Conservation (phyloP, 1,284 basidiomycete species). For the Cutaneotrichosporon sp. region DNA sequence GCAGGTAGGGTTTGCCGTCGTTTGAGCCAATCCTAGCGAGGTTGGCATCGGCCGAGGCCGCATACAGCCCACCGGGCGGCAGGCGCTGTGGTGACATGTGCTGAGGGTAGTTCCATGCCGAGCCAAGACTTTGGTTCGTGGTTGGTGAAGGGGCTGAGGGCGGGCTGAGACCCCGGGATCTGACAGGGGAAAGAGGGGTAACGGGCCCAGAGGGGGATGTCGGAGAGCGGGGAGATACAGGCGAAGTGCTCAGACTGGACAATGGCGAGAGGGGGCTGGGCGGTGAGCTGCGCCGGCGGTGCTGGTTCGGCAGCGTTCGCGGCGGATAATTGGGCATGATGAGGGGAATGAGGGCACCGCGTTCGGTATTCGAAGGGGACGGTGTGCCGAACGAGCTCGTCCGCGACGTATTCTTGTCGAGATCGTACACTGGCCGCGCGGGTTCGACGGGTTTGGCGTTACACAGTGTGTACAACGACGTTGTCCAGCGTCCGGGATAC, state of each 20-base stretch:
- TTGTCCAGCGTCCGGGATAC: neutral
- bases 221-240: neutral
- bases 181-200: too few species aligned
- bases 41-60: too few species aligned
- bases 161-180: too few species aligned
- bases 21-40: too few species aligned
- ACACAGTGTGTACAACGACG: neutral
- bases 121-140: too few species aligned
- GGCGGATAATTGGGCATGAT: neutral
- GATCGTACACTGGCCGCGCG: neutral
- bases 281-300: neutral
- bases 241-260: neutral
- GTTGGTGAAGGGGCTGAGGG: too few species aligned
- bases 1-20: too few species aligned
- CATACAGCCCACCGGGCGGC: too few species aligned
- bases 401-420: neutral
- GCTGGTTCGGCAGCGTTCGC: neutral
- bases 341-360: neutral
- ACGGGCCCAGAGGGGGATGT: neutral
- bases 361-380: neutral
- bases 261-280: neutral
- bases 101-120: too few species aligned
- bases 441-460: neutral
- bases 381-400: neutral
- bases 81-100: too few species aligned